These are phyloP conservation scores for Scheffersomyces titani DNA, from an alignment of 1,139 yeast species.

Conservation along the genomic window DNA sequence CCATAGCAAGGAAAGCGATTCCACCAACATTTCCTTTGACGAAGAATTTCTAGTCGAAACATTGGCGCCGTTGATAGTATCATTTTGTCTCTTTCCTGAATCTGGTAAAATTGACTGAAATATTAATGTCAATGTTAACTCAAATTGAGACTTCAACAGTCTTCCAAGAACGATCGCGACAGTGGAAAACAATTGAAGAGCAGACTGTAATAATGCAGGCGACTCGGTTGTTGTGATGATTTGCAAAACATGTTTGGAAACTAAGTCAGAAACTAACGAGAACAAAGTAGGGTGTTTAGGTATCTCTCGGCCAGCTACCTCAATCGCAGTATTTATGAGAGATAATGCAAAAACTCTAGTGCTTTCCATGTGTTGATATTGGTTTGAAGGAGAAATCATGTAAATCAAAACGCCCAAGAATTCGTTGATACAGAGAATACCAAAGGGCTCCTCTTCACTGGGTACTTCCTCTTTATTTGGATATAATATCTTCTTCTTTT, in stretches of 20 bases:
- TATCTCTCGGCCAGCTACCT: constrained; percentile 72
- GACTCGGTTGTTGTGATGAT: constrained; percentile 72
- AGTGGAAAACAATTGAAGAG: constrained; percentile 76
- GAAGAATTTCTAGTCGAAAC: constrained; percentile 31
- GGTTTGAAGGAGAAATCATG: constrained; percentile 79
- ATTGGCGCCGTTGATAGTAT: constrained; percentile 22
- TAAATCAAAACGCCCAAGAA: constrained; percentile 77
- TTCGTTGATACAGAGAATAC: constrained; percentile 68
- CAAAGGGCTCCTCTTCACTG: constrained; percentile 51
- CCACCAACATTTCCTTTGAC: constrained; percentile 77
- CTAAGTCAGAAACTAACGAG: constrained; percentile 70
- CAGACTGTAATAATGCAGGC: constrained; percentile 67
- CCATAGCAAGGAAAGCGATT: constrained; percentile 82
- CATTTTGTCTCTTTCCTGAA: constrained; percentile 17
- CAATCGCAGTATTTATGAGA: constrained; percentile 76
- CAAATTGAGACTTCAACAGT: constrained; percentile 65
- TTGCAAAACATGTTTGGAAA: constrained; percentile 81
- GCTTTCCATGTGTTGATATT: constrained; percentile 82
- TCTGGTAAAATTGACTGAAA: constrained; percentile 55
- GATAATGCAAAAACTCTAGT: constrained; percentile 83
- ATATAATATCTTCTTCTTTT: neutral
- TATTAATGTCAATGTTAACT: constrained; percentile 61
- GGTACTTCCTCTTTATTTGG: constrained; percentile 1
- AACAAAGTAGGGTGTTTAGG: constrained; percentile 68
- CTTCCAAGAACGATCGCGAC: constrained; percentile 60